phyloP scores from a whole-genome alignment of 345 rosid species.

The Hirschfeldia incana region DNA sequence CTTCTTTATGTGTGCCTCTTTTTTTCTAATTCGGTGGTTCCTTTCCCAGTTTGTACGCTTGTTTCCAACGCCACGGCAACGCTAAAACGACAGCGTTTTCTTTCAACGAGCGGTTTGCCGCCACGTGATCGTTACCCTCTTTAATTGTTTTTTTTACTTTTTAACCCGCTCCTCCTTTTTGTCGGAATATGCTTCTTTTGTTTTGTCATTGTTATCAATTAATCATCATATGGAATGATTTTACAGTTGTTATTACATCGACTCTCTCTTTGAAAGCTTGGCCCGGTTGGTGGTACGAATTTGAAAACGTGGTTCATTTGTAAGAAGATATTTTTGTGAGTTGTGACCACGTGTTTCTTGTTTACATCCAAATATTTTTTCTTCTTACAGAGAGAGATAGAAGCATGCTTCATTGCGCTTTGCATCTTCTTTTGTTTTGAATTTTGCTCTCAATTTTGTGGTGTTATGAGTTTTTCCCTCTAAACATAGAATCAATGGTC shows the following conservation, averaged over 20 bases:
- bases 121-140: constrained; percentile 25
- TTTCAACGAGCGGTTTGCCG: constrained; percentile 11
- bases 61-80: constrained; percentile 38
- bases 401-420: too few relatives aligned
- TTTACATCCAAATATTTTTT: not conserved
- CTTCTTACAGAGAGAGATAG: not conserved
- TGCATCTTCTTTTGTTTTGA: not conserved
- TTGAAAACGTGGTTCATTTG: not conserved
- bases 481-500: not conserved
- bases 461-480: not conserved
- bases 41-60: constrained; percentile 28
- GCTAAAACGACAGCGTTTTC: constrained; percentile 15
- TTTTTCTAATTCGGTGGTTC: not conserved
- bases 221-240: not conserved
- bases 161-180: not conserved
- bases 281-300: constrained; percentile 6
- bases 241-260: not conserved
- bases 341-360: constrained; percentile 12
- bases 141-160: not conserved
- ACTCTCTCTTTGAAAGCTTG: not conserved
- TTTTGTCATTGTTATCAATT: not conserved
- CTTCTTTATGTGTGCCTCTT: constrained; percentile 29
- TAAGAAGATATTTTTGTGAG: not conserved
- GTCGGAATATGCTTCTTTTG: not conserved
- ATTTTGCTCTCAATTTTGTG: not conserved